A percentile compares a stretch with the other conserved stretches of the same genome.
phyloP scores from a whole-genome alignment of 1,284 basidiomycete genomes.

The Malassezia globosa region DNA sequence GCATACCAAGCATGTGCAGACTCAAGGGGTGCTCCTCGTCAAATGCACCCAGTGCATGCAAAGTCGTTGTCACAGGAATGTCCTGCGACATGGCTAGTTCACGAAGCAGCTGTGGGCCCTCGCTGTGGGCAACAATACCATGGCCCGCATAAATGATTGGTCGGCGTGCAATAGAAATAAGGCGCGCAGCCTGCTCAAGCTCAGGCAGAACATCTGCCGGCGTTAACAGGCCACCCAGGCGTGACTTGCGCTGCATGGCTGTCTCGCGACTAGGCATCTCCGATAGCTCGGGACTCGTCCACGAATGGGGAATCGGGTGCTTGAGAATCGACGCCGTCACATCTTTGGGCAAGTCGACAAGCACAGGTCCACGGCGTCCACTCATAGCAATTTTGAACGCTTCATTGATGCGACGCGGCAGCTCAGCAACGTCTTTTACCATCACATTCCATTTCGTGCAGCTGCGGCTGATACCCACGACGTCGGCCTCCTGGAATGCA shows the following conservation, averaged over 20 bases:
- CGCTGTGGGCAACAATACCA: constrained; percentile 70
- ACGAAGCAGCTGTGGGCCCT: constrained; percentile 72
- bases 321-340: constrained; percentile 84
- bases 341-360: constrained; percentile 95
- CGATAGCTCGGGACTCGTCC: constrained; percentile 66
- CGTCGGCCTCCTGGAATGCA: constrained; percentile 94
- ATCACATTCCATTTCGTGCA: constrained; percentile 99
- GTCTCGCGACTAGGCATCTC: constrained; percentile 39
- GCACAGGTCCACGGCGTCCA: constrained; percentile 87
- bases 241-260: constrained; percentile 17
- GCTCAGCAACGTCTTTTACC: constrained; percentile 92
- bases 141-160: constrained; percentile 91
- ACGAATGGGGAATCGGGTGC: constrained; percentile 73
- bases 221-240: not conserved
- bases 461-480: constrained; percentile 85
- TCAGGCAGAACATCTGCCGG: constrained; percentile 49
- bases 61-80: constrained; percentile 91
- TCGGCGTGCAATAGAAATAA: constrained; percentile 82
- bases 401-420: constrained; percentile 91
- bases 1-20: constrained; percentile 98
- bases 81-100: constrained; percentile 72
- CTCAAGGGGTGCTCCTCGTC: constrained; percentile 73
- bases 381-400: constrained; percentile 98
- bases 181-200: constrained; percentile 69
- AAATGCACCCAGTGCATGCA: constrained; percentile 88